Percentiles rank a stretch among this genome's conserved stretches.
Conservation (phyloP, 257 asterid genomes). For the Nicotiana obtusifolia region DNA sequence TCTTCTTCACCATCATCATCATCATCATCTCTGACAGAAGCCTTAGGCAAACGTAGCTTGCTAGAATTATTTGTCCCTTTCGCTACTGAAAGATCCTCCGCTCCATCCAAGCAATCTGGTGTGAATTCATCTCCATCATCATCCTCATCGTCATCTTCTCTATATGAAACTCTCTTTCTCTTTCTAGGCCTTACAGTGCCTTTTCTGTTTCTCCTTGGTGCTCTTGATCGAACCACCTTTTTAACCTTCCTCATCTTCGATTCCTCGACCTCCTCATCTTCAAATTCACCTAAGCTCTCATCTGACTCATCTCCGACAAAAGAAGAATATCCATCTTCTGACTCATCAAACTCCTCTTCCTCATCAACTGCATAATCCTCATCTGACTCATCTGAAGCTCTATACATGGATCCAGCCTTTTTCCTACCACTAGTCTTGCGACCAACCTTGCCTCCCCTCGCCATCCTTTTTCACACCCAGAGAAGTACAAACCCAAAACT, state of each 20-base stretch:
- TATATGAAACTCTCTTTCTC: conserved; percentile 29
- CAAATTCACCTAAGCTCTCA: conserved; percentile 42
- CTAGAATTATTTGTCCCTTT: not conserved
- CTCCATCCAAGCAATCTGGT: conserved; percentile 16
- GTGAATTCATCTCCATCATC: conserved; percentile 12
- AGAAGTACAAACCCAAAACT: conserved; percentile 12
- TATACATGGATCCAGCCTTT: conserved; percentile 10
- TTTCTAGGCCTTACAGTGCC: conserved; percentile 17
- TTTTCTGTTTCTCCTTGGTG: conserved; percentile 37
- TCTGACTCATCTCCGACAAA: conserved; percentile 70
- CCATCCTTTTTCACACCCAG: conserved; percentile 35
- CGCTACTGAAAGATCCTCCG: not conserved
- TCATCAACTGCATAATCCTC: conserved; percentile 54
- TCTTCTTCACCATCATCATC: conserved; percentile 24
- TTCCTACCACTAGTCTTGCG: conserved; percentile 5
- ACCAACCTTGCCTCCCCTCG: conserved; percentile 10
- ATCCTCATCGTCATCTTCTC: conserved; percentile 29
- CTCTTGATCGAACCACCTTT: conserved; percentile 29
- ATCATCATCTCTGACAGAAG: not conserved
- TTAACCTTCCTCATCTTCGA: conserved; percentile 36
- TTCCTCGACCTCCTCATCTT: conserved; percentile 35
- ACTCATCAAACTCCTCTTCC: conserved; percentile 49
- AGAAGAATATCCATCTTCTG: conserved; percentile 69
- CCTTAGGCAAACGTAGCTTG: not conserved
- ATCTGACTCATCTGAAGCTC: conserved; percentile 12